A percentile compares a stretch with the other conserved stretches of the same genome.
These are phyloP conservation scores for Daldinia concentrica DNA, from an alignment of 495 filamentous ascomycete species.

Conservation along the genomic window DNA sequence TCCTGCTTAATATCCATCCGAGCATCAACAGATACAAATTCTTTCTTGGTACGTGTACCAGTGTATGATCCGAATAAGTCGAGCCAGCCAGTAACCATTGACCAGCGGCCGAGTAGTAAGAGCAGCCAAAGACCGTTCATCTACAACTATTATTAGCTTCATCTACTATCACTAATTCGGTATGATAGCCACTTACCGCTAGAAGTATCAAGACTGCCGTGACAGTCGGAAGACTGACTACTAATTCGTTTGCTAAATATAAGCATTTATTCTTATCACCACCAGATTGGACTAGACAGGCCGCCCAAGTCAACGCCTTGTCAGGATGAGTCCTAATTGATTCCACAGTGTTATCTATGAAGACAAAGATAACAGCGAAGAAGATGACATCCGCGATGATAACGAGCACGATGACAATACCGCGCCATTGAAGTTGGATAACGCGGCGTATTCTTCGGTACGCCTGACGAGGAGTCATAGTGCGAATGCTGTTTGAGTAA, in stretches of 20 bases:
- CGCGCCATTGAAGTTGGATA: conserved; percentile 93
- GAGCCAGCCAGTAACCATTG: conserved; percentile 85
- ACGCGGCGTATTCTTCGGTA: conserved; percentile 86
- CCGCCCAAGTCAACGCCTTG: conserved; percentile 70
- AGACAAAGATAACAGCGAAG: conserved; percentile 89
- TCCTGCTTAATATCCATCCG: conserved; percentile 68
- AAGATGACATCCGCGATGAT: conserved; percentile 91
- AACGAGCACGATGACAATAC: conserved; percentile 83
- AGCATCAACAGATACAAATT: conserved; percentile 91
- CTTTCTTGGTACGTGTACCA: conserved; percentile 60
- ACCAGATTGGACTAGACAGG: conserved; percentile 67
- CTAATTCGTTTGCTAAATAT: conserved; percentile 61
- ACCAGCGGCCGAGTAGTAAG: conserved; percentile 78
- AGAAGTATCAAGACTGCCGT: conserved; percentile 84
- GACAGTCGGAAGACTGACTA: conserved; percentile 78
- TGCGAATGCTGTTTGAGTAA: conserved; percentile 80
- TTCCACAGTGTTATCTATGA: conserved; percentile 75
- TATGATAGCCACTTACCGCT: conserved; percentile 63
- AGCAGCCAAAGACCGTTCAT: conserved; percentile 87
- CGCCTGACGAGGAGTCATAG: conserved; percentile 85
- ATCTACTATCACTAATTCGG: neutral
- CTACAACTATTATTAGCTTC: conserved; percentile 51
- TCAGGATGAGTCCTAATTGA: conserved; percentile 61
- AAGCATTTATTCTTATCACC: conserved; percentile 75
- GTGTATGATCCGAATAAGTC: conserved; percentile 64